Percentiles rank a stretch among this genome's conserved stretches.
Conservation (phyloP, 495 filamentous ascomycete genomes). For the Penicilliopsis zonata region DNA sequence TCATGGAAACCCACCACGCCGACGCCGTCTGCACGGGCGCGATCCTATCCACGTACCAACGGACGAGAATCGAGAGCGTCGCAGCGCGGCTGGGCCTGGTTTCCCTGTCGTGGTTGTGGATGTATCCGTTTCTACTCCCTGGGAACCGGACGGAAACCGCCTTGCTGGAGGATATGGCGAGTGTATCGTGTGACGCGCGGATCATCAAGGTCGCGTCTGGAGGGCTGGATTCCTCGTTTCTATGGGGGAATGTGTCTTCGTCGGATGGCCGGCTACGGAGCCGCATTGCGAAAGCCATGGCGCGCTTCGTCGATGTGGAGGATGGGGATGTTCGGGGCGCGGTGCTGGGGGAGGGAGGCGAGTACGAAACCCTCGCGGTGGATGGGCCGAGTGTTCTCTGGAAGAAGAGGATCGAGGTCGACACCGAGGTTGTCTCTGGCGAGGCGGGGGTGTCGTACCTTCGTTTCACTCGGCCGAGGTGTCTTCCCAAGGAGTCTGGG, state of each 20-base stretch:
- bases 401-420: conserved; percentile 56
- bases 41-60: conserved; percentile 90
- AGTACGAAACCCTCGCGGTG: conserved; percentile 89
- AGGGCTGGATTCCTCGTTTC: conserved; percentile 65
- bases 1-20: conserved; percentile 50
- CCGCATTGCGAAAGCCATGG: conserved; percentile 49
- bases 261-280: conserved; percentile 35
- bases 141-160: conserved; percentile 22
- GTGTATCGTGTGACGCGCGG: conserved; percentile 62
- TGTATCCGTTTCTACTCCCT: conserved; percentile 44
- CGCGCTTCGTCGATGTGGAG: conserved; percentile 48
- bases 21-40: conserved; percentile 85
- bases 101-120: conserved; percentile 83
- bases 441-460: conserved; percentile 63
- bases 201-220: conserved; percentile 93
- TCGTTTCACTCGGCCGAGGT: conserved; percentile 42
- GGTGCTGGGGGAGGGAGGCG: conserved; percentile 83
- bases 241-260: conserved; percentile 67
- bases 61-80: conserved; percentile 85
- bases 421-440: conserved; percentile 40
- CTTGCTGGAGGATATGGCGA: conserved; percentile 72
- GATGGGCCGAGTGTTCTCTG: conserved; percentile 65
- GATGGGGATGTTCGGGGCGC: conserved; percentile 46
- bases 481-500: conserved; percentile 37
- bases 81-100: conserved; percentile 62